Conservation (phyloP, 164 flowering plant genomes). For the Protea cynaroides region DNA sequence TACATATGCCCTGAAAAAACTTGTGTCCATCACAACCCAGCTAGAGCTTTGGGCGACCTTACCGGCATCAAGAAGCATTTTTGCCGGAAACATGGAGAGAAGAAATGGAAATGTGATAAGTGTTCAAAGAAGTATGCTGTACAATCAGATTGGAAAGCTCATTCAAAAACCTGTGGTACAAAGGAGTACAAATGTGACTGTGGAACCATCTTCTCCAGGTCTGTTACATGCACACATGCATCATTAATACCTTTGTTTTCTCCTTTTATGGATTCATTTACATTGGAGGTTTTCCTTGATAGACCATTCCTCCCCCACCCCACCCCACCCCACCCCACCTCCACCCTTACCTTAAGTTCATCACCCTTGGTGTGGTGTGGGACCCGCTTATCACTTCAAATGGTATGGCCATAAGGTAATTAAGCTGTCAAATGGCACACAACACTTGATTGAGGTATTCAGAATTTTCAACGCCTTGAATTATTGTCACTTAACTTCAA, state of each 20-base stretch:
- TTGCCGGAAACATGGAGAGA: conserved; percentile 59
- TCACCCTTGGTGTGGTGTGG: too few species aligned
- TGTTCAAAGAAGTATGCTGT: conserved; percentile 65
- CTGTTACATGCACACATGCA: background rate
- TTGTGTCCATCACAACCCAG: conserved; percentile 57
- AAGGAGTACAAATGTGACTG: conserved; percentile 63
- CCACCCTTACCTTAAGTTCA: too few species aligned
- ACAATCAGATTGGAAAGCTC: conserved; percentile 67
- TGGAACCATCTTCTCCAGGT: conserved; percentile 65
- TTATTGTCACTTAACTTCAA: too few species aligned
- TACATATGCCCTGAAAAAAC: conserved; percentile 51
- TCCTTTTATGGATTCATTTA: too few species aligned
- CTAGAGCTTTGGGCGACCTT: conserved; percentile 50
- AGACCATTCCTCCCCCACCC: too few species aligned
- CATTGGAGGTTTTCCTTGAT: too few species aligned
- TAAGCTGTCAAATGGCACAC: too few species aligned
- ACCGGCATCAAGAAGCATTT: conserved; percentile 68
- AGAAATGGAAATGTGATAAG: conserved; percentile 65
- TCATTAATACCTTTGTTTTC: background rate
- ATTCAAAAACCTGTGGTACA: conserved; percentile 52
- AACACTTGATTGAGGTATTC: too few species aligned
- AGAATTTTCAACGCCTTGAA: too few species aligned
- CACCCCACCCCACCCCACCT: too few species aligned
- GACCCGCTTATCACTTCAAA: too few species aligned
- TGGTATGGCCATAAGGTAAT: too few species aligned